Evolutionary conservation across 176 grass and related monocot genomes (phyloP), one percentile per base, ranked within the genome.

Genomic region (Hsuehochloa calcarea): DNA sequence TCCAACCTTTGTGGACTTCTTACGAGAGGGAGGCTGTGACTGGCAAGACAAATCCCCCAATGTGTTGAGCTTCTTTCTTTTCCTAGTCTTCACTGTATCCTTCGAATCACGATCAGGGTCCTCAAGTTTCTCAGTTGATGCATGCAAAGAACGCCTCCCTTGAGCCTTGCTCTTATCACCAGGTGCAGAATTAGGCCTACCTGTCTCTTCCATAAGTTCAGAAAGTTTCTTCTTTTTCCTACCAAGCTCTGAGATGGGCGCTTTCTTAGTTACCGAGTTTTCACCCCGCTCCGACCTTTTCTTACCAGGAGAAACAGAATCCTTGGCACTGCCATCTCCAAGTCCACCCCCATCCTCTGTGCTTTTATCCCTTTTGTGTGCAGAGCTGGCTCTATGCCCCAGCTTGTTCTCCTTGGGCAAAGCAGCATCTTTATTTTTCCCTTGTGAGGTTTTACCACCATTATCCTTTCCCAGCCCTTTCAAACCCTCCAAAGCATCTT

Each of bases 21-120:
- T 90, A 66, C 22, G 68, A 81, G 58, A 62, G 22, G 43, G 40
- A 79, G 68, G 39, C 22, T 78, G 72, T 46, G 75, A 80, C 49
- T 66, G 87, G 68, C 82, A 90, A 68, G 74, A 86, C 35, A 75
- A 75, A 89, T 90, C 90, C 68, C 88, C 93, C 63, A 95, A 82
- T 37, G 83, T 92, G 79, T 91, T 68, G 66, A 95, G 87, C 58
- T 87, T 92, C 84, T 87, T 91, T 79, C 91, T 86, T 81, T 91
- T 95, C 60, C 66, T 90, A 77, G 78, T 84, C 58, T 88, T 5
- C 25, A 46, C 43, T 29, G 23, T 6, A 46, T 72, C 67, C 67
- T 72, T 43, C 1, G 10, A 31, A 82, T 60, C 67, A 31, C 10
- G n/a, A 41, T 1, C 79, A 66, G 43, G 61, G 37, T 37, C 61